Percentiles rank a stretch among this genome's conserved stretches.
Evolutionary conservation across 106 monocot species (phyloP).

Genomic region (Amphibolis antarctica): DNA sequence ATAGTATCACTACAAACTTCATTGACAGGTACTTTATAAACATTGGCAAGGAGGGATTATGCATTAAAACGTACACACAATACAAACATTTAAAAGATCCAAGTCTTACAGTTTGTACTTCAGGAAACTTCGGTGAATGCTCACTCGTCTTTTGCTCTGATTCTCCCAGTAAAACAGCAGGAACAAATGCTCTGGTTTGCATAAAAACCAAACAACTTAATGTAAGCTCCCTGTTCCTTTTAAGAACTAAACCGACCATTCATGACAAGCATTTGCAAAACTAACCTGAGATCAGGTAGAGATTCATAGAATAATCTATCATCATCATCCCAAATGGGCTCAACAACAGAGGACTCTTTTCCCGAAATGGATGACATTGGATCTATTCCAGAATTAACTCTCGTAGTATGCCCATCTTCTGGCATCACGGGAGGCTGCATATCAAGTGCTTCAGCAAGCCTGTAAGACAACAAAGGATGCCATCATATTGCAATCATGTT

Average conservation of each 20-base stretch:
- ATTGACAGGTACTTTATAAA: no score
- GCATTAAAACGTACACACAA: neutral
- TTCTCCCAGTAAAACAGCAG: constrained; percentile 94
- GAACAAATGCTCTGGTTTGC: constrained; percentile 85
- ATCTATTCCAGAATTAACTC: constrained; percentile 65
- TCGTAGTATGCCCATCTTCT: constrained; percentile 91
- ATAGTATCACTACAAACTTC: no score
- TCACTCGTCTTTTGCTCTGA: constrained; percentile 69
- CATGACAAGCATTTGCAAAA: neutral
- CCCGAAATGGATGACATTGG: constrained; percentile 43
- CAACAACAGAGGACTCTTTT: constrained; percentile 57
- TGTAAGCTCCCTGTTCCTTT: neutral
- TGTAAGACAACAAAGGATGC: constrained; percentile 16
- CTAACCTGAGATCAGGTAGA: constrained; percentile 90
- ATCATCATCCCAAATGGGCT: constrained; percentile 98
- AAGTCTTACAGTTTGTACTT: constrained; percentile 58
- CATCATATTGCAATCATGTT: neutral
- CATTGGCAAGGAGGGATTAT: no score
- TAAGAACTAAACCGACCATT: neutral
- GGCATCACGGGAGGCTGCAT: constrained; percentile 91
- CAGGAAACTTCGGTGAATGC: constrained; percentile 34
- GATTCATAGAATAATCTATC: constrained; percentile 93
- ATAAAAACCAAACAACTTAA: neutral
- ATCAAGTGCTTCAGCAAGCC: constrained; percentile 93
- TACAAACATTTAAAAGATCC: neutral